These are phyloP conservation scores for Aspergillus ochraceus DNA, from an alignment of 2,329 filamentous ascomycete genomes.

Conservation along the genomic window DNA sequence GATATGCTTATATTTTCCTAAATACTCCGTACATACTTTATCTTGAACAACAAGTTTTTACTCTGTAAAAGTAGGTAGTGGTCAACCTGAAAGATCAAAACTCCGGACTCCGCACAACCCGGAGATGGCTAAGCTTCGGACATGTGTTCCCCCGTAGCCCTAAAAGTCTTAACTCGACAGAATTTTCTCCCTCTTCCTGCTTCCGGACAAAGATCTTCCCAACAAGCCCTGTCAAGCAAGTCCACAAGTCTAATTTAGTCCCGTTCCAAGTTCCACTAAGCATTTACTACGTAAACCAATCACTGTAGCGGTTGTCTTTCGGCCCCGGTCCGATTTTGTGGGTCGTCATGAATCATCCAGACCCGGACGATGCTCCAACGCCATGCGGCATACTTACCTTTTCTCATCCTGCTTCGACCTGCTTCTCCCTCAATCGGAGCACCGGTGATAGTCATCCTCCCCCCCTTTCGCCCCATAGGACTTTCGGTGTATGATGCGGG, in stretches of 20 bases:
- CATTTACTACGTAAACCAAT: background rate
- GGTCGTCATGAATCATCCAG: background rate
- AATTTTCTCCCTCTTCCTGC: background rate
- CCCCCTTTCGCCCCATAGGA: background rate
- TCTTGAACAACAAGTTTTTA: no score
- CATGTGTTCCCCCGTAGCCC: background rate
- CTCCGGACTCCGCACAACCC: no score
- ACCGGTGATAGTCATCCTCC: background rate
- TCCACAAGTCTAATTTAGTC: background rate
- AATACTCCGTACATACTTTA: no score
- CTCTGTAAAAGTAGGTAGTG: no score
- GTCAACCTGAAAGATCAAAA: no score
- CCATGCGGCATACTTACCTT: background rate
- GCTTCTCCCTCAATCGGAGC: background rate
- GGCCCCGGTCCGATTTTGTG: background rate
- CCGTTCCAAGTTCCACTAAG: background rate
- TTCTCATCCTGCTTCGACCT: background rate
- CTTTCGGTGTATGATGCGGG: slow-evolving; percentile 1
- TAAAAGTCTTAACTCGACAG: background rate
- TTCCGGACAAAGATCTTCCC: background rate
- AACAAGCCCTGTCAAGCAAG: background rate
- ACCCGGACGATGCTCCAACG: background rate
- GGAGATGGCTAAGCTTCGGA: background rate
- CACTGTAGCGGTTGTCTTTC: background rate
- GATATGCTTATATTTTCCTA: no score